These are phyloP conservation scores for Pseudogymnoascus sp. DNA, from an alignment of 2,329 filamentous ascomycete species.

Conservation along the genomic window DNA sequence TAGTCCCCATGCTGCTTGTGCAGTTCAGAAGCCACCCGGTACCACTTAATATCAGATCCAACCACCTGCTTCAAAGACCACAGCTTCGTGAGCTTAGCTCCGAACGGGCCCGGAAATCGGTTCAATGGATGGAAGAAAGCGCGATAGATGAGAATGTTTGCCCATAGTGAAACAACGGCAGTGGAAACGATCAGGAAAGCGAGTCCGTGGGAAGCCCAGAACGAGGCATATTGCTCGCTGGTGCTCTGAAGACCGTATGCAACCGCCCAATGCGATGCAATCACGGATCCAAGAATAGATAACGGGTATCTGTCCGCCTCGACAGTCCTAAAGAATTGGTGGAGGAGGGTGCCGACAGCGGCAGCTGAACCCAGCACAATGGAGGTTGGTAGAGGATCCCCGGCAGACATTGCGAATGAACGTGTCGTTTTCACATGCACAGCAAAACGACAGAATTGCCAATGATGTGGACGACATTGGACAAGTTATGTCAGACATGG, in stretches of 20 bases:
- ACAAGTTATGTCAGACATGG: conserved; percentile 4
- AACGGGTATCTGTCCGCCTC: conserved; percentile 4
- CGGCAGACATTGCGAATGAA: neutral
- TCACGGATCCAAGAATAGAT: conserved; percentile 3
- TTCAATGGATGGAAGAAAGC: conserved; percentile 21
- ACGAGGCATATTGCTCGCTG: neutral
- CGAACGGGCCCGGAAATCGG: conserved; percentile 24
- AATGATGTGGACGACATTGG: neutral
- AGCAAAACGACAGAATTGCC: neutral
- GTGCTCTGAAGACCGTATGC: neutral
- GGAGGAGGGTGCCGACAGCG: neutral
- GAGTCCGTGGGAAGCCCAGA: conserved; percentile 2
- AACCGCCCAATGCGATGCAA: neutral
- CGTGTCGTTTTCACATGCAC: neutral
- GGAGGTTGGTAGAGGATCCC: neutral
- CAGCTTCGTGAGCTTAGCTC: conserved; percentile 20
- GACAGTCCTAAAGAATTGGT: conserved; percentile 3
- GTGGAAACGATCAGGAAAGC: conserved; percentile 1
- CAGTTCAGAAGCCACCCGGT: conserved; percentile 13
- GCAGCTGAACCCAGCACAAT: conserved; percentile 7
- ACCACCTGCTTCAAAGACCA: conserved; percentile 15
- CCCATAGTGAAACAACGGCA: conserved; percentile 1
- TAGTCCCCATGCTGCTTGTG: conserved; percentile 22
- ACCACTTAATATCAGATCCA: conserved; percentile 15
- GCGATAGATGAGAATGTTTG: conserved; percentile 18